These are phyloP conservation scores for Diaporthe citriasiana DNA, from an alignment of 2,329 filamentous ascomycete species.

Conservation along the genomic window DNA sequence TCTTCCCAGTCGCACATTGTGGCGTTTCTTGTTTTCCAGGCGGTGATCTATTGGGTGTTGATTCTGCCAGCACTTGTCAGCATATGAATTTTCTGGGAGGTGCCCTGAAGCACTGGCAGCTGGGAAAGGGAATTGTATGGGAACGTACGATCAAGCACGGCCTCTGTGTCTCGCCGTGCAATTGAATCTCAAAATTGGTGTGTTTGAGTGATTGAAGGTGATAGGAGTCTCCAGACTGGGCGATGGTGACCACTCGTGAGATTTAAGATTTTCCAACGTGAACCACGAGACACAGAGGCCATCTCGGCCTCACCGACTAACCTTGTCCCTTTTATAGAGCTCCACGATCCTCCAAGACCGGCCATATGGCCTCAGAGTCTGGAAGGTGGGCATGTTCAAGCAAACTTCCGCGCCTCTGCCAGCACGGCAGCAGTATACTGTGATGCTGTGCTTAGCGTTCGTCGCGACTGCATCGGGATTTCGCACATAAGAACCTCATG, in stretches of 20 bases:
- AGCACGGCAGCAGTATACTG: conserved; percentile 9
- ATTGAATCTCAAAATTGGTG: no score
- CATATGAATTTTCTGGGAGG: background rate
- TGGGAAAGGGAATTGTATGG: background rate
- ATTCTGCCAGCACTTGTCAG: conserved; percentile 6
- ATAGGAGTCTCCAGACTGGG: conserved; percentile 5
- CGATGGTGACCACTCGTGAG: background rate
- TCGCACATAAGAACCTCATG: background rate
- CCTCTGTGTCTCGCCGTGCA: conserved; percentile 9
- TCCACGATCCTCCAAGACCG: background rate
- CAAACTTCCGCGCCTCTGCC: background rate
- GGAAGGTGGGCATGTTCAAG: background rate
- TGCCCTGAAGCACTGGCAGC: background rate
- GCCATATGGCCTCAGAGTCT: background rate
- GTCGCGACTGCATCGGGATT: background rate
- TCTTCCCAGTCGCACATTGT: conserved; percentile 81
- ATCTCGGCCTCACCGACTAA: conserved; percentile 7
- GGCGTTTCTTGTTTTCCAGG: conserved; percentile 10
- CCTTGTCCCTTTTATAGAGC: conserved; percentile 3
- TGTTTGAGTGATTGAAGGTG: background rate
- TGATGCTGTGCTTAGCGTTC: conserved; percentile 13
- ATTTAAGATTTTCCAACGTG: background rate
- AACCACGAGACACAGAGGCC: background rate
- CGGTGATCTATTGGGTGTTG: background rate
- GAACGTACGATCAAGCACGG: conserved; percentile 8